phyloP scores from a whole-genome alignment of 2,329 filamentous ascomycete species.

The Talaromyces pinophilus region DNA sequence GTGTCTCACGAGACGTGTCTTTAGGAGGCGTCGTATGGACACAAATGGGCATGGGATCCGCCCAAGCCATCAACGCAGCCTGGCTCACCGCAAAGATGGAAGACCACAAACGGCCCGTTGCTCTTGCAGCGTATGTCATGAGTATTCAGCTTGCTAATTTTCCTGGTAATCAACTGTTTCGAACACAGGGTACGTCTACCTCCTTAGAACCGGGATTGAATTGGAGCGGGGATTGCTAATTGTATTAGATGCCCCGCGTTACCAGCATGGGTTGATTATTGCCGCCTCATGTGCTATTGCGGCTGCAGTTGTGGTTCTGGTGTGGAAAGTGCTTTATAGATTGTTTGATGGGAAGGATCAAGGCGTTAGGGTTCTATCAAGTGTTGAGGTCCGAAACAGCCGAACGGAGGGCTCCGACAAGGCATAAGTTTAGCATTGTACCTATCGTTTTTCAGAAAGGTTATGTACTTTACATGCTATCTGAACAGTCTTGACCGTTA shows the following conservation, averaged over 20 bases:
- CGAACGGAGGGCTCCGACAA: not conserved
- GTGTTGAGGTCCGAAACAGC: not conserved
- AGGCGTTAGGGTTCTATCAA: not conserved
- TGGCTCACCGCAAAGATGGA: conserved; percentile 32
- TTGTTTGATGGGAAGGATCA: conserved; percentile 15
- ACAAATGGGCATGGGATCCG: conserved; percentile 25
- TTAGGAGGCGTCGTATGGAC: conserved; percentile 30
- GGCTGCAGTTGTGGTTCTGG: conserved; percentile 12
- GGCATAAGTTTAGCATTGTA: not conserved
- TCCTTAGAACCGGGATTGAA: no score
- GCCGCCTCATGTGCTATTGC: conserved; percentile 14
- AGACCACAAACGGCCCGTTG: conserved; percentile 31
- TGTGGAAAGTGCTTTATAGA: conserved; percentile 20
- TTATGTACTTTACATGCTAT: not conserved
- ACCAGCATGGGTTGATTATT: conserved; percentile 14
- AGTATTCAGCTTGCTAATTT: conserved; percentile 31
- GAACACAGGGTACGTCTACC: conserved; percentile 24
- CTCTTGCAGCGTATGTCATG: conserved; percentile 32
- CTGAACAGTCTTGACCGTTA: no score
- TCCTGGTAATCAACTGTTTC: conserved; percentile 29
- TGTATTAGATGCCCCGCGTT: conserved; percentile 19
- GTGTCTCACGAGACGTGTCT: not conserved
- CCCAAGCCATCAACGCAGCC: conserved; percentile 30
- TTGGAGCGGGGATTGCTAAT: not conserved
- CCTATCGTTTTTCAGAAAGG: not conserved